Conservation (phyloP, 768 basidiomycete species). For the Chalciporus piperatus region DNA sequence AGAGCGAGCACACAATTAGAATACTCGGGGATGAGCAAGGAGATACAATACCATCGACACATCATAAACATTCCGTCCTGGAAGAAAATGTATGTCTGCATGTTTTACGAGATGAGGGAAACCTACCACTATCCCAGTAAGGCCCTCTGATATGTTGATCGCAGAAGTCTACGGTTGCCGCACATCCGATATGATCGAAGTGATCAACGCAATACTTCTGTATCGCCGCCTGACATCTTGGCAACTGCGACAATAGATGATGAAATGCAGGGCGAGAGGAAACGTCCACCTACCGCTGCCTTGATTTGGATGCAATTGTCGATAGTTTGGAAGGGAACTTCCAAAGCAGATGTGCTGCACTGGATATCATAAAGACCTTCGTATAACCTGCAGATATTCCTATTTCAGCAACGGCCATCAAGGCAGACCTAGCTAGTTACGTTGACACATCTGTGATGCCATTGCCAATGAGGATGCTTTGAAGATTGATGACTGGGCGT, state of each 20-base stretch:
- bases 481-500: conserved; percentile 57
- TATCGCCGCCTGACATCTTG: conserved; percentile 62
- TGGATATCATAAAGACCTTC: conserved; percentile 46
- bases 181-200: conserved; percentile 66
- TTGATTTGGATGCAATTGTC: conserved; percentile 48
- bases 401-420: neutral
- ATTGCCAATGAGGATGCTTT: conserved; percentile 74
- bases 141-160: conserved; percentile 47
- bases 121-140: conserved; percentile 38
- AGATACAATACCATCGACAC: conserved; percentile 44
- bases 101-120: neutral
- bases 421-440: conserved; percentile 28
- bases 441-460: conserved; percentile 57
- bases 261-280: neutral
- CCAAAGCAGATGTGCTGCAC: conserved; percentile 50
- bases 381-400: conserved; percentile 30
- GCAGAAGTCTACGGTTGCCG: conserved; percentile 68
- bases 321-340: conserved; percentile 48
- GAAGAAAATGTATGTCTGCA: neutral
- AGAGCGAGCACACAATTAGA: conserved; percentile 2
- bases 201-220: conserved; percentile 57
- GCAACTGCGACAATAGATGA: conserved; percentile 43
- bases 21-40: neutral
- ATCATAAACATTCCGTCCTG: conserved; percentile 54
- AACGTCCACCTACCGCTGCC: conserved; percentile 41